phyloP scores from a whole-genome alignment of 495 filamentous ascomycete genomes.

The Trichoderma reesei region DNA sequence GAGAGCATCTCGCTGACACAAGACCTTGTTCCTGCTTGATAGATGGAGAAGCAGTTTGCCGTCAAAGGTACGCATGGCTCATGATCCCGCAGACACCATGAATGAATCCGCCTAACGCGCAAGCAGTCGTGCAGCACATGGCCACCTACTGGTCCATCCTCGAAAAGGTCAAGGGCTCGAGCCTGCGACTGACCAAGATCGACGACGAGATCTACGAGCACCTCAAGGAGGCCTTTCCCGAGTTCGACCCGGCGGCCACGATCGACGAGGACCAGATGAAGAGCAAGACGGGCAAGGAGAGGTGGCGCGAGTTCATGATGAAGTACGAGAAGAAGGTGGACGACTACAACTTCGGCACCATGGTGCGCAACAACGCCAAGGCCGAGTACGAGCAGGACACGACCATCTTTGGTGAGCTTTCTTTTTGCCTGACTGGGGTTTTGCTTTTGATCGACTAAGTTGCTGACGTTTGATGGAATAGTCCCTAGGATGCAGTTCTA shows the following conservation, averaged over 20 bases:
- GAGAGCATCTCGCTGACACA: not conserved
- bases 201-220: conserved; percentile 91
- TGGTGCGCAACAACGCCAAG: conserved; percentile 69
- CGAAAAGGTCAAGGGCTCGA: conserved; percentile 75
- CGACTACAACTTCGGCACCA: conserved; percentile 96
- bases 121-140: conserved; percentile 83
- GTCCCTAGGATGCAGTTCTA: conserved; percentile 97
- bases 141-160: conserved; percentile 95
- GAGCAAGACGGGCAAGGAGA: conserved; percentile 90
- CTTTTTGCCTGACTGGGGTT: not conserved
- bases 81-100: not conserved
- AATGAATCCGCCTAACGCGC: not conserved
- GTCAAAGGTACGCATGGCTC: conserved; percentile 63
- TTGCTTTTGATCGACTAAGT: not conserved
- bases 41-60: conserved; percentile 99
- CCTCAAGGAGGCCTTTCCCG: conserved; percentile 78
- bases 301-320: conserved; percentile 92
- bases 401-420: conserved; percentile 72
- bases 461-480: conserved; percentile 21
- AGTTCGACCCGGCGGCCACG: conserved; percentile 70
- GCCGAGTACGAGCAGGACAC: conserved; percentile 78
- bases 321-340: conserved; percentile 84
- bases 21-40: not conserved
- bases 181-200: conserved; percentile 79
- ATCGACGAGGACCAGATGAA: conserved; percentile 95